Percentiles rank a stretch among this genome's conserved stretches.
Conservation (phyloP, 306 rosid species). For the Coriaria nepalensis region DNA sequence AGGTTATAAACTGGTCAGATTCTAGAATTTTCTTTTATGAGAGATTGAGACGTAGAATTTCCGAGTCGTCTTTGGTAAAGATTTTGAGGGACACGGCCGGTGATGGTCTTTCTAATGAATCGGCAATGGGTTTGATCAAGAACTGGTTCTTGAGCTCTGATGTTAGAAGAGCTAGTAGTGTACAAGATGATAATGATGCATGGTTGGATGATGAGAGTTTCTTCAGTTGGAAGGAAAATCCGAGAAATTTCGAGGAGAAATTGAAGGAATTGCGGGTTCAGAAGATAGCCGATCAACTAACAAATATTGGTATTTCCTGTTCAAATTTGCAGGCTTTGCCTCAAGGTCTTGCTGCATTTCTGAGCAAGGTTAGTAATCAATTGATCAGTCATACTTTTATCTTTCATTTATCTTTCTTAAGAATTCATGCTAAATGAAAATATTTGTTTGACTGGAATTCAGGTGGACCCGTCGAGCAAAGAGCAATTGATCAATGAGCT, state of each 20-base stretch:
- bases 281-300: constrained; percentile 64
- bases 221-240: constrained; percentile 73
- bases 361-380: constrained; percentile 65
- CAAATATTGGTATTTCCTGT: constrained; percentile 51
- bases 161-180: constrained; percentile 22
- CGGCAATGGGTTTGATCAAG: constrained; percentile 50
- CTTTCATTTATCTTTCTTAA: constrained; percentile 8
- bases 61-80: constrained; percentile 66
- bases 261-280: constrained; percentile 74
- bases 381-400: not conserved
- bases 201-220: constrained; percentile 75
- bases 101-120: constrained; percentile 50
- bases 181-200: constrained; percentile 20
- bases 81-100: constrained; percentile 71
- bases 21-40: constrained; percentile 67
- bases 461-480: constrained; percentile 68
- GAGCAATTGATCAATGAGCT: constrained; percentile 49
- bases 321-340: constrained; percentile 82
- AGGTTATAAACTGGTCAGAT: constrained; percentile 72
- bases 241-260: constrained; percentile 48
- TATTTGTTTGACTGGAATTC: constrained; percentile 25
- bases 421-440: constrained; percentile 8
- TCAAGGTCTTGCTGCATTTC: constrained; percentile 81
- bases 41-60: constrained; percentile 67
- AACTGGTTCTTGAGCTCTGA: constrained; percentile 60